Base-by-base conservation (phyloP, 179 eudicot species). In the Corrigiola litoralis region DNA sequence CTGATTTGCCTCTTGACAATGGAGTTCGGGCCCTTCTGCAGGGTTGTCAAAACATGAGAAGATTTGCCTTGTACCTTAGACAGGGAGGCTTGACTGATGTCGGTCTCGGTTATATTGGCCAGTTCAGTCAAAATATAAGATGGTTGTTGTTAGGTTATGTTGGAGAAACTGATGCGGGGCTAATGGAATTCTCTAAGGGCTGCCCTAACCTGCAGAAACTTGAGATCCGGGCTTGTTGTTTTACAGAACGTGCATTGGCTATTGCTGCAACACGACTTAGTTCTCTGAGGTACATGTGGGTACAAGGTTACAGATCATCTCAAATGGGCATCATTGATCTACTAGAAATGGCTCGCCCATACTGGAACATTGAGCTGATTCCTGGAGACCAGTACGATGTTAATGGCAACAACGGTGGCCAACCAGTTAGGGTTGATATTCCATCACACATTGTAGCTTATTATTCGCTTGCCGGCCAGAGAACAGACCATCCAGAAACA, bases 101-200 rank as follows among this genome's bases (percentile, higher is more conserved):
- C 46, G 98, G 98, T 44, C 91, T 92, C 4, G 18, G 84, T 40
- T 89, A 92, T 58, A 70, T 92, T 0, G 98, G 96, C 10, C 73
- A 63, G 68, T 73, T 70, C 64, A 82, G 96, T 71, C 75, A 64
- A 36, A 87, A 92, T 2, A 78, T 92, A 37, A 79, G 80, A 64
- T 92, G 98, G 98, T 87, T 92, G 96, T 86, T 91, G 51, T 64
- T 91, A 71, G 97, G 97, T 8, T 79, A 72, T 58, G 87, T 82
- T 2, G 97, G 97, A 12, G 80, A 83, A 47, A 80, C 95, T 17
- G 96, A 92, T 67, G 78, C 65, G 1, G 98, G 98, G n/a, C 84
- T 92, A 54, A 42, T 85, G 6, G 89, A 75, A 37, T 79, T 91
- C 61, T 86, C 96, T 16, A 79, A 25, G 61, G 97, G 97, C 8